These are phyloP conservation scores for Lipomyces sp. DNA, from an alignment of 805 yeast genomes.

Conservation along the genomic window DNA sequence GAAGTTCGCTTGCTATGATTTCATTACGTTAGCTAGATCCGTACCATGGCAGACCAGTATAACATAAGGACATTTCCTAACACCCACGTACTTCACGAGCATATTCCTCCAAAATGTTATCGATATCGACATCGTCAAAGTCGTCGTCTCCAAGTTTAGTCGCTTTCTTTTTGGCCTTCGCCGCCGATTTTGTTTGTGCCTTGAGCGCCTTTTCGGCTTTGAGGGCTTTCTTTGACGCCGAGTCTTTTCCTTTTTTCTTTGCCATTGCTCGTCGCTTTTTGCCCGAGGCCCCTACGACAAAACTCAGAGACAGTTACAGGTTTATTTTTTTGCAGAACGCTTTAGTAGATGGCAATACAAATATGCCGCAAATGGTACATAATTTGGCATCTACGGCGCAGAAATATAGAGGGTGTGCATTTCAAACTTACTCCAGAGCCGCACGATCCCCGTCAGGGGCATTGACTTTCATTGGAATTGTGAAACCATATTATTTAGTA, in stretches of 20 bases:
- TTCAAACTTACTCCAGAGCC: neutral
- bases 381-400: neutral
- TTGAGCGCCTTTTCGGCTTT: slow-evolving; percentile 82
- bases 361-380: neutral
- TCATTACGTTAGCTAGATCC: no score
- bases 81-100: slow-evolving; percentile 50
- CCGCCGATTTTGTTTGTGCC: slow-evolving; percentile 71
- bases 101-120: slow-evolving; percentile 75
- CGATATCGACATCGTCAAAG: slow-evolving; percentile 76
- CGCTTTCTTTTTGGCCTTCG: slow-evolving; percentile 73
- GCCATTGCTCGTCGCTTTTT: slow-evolving; percentile 62
- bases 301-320: neutral
- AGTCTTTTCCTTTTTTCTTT: slow-evolving; percentile 80
- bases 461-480: neutral
- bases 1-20: slow-evolving; percentile 77
- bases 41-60: no score
- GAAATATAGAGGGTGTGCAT: neutral
- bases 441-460: neutral
- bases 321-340: neutral
- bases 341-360: neutral
- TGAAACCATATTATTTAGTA: neutral
- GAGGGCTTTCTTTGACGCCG: slow-evolving; percentile 86
- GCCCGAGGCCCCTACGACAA: neutral
- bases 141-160: slow-evolving; percentile 79
- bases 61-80: no score